Evolutionary conservation across 2,329 filamentous ascomycete species (phyloP).

Genomic region (Juglanconis juglandina): DNA sequence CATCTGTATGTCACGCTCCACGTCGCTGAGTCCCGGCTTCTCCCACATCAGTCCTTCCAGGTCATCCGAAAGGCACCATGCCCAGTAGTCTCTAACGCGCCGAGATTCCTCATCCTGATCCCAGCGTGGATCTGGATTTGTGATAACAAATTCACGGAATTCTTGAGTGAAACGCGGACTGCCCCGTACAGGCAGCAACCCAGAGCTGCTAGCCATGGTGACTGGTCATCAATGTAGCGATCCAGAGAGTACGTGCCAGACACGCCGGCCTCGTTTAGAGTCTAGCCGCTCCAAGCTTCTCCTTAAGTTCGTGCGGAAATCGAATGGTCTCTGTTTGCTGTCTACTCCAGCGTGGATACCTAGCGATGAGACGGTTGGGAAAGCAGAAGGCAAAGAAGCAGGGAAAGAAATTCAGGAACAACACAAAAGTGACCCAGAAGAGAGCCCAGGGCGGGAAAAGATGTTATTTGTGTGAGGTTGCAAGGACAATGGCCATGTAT

Average conservation of each 20-base stretch:
- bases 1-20: no score
- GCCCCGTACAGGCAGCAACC: no score
- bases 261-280: no score
- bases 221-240: neutral
- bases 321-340: neutral
- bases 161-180: no score
- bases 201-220: neutral
- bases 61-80: neutral
- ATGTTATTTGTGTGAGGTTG: neutral
- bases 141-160: no score
- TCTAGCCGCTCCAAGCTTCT: no score
- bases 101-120: no score
- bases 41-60: neutral
- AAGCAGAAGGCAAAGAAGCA: neutral
- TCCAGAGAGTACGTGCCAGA: neutral
- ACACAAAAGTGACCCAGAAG: neutral
- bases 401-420: neutral
- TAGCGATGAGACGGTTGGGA: neutral
- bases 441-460: neutral
- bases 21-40: no score
- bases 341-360: neutral
- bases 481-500: slow-evolving; percentile 15
- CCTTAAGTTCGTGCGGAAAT: neutral
- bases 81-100: no score
- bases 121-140: no score